Evolutionary conservation across 495 filamentous ascomycete genomes (phyloP), one percentile per base, ranked within the genome.

Genomic region (Lentithecium fluviatile): DNA sequence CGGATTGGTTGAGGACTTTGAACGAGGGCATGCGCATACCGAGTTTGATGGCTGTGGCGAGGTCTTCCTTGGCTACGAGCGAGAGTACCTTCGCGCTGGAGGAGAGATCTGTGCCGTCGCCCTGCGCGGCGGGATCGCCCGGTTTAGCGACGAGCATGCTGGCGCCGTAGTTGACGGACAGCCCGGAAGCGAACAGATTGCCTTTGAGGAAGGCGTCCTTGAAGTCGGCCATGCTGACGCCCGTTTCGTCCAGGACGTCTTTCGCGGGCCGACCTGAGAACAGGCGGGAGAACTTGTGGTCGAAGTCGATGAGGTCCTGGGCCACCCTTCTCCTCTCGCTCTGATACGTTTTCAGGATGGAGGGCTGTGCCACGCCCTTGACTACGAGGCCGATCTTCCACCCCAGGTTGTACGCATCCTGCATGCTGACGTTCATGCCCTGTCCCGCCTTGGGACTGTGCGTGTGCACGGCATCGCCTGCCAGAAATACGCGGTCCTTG

Each of bases 381-480:
- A 90, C 81, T 23, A 88, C 85, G 29, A 84, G 80, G 55, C 84
- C 83, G 21, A 95, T 80, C 72, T 94, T 95, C 90, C 90, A 95
- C 4, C 85, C 88, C 3, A 95, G 77, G 66, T 95, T 94, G 64
- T 84, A 84, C 2, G 86, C 83, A 69, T 95, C 90, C 38, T 90
- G 81, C 77, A 95, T 88, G 12, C 85, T 86, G 32, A 88, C 84
- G 64, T 94, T 94, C 88, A 92, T 90, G 19, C 89, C 89, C 71
- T 91, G 90, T 6, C 88, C 90, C 23, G 88, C 88, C 72, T 91
- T 91, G 4, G 89, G 88, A 45, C 81, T 85, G 71, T 92, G 89
- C 2, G 89, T 93, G 73, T 94, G 89, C 52, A 86, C 86, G 5
- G 89, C 89, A 71, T 93, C 90, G 15, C 90, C 90, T 3, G 87